Evolutionary conservation across 129 eudicot genomes (phyloP).

Genomic region (Calendula officinalis): DNA sequence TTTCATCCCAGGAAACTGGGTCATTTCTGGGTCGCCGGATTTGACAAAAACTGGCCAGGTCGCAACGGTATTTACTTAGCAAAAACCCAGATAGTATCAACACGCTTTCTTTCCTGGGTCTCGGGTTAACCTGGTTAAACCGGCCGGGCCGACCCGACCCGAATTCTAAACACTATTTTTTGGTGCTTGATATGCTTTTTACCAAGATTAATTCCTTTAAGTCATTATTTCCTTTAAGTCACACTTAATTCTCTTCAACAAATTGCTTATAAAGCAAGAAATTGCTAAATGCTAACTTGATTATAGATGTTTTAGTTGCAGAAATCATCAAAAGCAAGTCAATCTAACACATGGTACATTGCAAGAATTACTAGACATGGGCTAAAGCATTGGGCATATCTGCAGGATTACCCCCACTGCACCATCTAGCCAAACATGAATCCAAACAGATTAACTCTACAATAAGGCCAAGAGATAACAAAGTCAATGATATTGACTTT

Average conservation of each 20-base stretch:
- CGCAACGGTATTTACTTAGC: too few species aligned
- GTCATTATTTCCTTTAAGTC: too few species aligned
- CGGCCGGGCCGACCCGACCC: too few species aligned
- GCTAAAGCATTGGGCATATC: slow-evolving; percentile 63
- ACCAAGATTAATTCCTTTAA: too few species aligned
- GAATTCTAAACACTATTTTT: too few species aligned
- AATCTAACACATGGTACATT: slow-evolving; percentile 27
- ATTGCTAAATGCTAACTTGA: slow-evolving; percentile 15
- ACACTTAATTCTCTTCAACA: background rate
- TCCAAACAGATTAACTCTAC: slow-evolving; percentile 40
- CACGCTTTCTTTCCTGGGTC: too few species aligned
- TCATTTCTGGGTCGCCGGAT: too few species aligned
- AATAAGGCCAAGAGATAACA: slow-evolving; percentile 57
- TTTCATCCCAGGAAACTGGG: too few species aligned
- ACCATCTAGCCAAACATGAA: slow-evolving; percentile 41
- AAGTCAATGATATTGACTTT: slow-evolving; percentile 24
- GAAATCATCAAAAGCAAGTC: slow-evolving; percentile 32
- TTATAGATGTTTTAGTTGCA: slow-evolving; percentile 33
- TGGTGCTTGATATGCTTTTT: too few species aligned
- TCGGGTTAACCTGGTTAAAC: too few species aligned
- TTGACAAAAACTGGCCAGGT: too few species aligned
- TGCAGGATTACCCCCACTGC: slow-evolving; percentile 51
- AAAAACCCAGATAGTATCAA: too few species aligned
- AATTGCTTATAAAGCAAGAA: background rate
- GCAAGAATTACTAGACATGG: slow-evolving; percentile 73